phyloP scores from a whole-genome alignment of 108 stramenopile species.

The Cyclotella cryptica region DNA sequence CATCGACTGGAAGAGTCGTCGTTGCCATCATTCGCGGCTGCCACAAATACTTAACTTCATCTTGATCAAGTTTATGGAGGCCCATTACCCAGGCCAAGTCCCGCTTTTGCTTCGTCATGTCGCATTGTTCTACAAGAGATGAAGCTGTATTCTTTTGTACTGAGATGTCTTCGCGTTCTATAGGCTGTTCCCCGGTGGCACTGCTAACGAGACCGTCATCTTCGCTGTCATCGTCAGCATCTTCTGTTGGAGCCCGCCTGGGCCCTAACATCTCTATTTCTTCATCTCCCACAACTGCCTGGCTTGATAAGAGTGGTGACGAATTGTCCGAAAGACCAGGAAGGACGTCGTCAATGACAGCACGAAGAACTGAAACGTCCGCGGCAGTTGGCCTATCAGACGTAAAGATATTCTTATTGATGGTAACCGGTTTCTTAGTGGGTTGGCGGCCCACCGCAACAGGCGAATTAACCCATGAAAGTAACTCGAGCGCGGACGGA shows the following conservation, averaged over 20 bases:
- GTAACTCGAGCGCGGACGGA: conserved; percentile 34
- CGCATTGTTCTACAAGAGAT: neutral
- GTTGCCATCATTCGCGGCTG: conserved; percentile 35
- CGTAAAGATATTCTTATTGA: neutral
- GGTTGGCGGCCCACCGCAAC: neutral
- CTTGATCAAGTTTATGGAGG: conserved; percentile 18
- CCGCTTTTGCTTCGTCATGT: conserved; percentile 12
- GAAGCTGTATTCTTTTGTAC: neutral
- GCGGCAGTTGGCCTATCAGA: too few species aligned
- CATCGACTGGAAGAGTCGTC: conserved; percentile 6
- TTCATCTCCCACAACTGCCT: neutral
- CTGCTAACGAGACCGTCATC: neutral
- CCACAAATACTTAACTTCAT: conserved; percentile 28
- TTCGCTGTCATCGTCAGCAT: neutral
- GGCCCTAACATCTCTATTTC: conserved; percentile 9
- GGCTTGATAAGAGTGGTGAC: neutral
- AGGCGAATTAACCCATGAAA: conserved; percentile 24
- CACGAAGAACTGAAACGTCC: too few species aligned
- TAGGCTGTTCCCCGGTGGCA: neutral
- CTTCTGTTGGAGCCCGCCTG: neutral
- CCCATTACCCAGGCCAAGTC: conserved; percentile 39
- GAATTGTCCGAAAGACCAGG: neutral
- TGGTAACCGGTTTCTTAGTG: neutral
- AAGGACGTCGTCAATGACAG: too few species aligned
- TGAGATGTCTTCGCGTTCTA: neutral